These are phyloP conservation scores for Craspedostauros australis DNA, from an alignment of 108 stramenopile species.

Conservation along the genomic window DNA sequence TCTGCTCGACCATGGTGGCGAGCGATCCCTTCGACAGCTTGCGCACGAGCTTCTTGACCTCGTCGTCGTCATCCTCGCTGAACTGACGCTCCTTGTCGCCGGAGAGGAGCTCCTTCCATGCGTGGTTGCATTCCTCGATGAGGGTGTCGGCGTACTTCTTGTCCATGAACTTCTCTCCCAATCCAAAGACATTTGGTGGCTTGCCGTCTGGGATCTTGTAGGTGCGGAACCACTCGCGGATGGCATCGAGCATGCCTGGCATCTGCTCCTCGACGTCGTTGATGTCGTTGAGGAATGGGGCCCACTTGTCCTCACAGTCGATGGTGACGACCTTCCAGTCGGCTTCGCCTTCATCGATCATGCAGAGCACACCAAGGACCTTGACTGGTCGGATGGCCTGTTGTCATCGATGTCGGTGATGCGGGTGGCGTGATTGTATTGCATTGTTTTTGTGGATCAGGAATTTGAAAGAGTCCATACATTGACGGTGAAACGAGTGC, in stretches of 20 bases:
- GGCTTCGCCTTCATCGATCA: conserved; percentile 98
- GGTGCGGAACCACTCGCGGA: conserved; percentile 97
- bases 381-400: conserved; percentile 90
- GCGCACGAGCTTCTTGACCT: conserved; percentile 68
- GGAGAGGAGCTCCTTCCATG: conserved; percentile 82
- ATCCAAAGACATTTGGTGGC: conserved; percentile 91
- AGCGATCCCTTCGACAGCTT: conserved; percentile 78
- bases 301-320: conserved; percentile 93
- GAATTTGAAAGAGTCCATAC: too few species aligned
- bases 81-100: conserved; percentile 73
- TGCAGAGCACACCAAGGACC: conserved; percentile 92
- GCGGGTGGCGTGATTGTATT: too few species aligned
- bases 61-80: conserved; percentile 30
- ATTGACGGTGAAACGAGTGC: too few species aligned
- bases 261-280: conserved; percentile 91
- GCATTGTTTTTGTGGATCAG: too few species aligned
- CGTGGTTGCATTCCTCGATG: conserved; percentile 81
- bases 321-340: conserved; percentile 98
- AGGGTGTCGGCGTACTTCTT: conserved; percentile 85
- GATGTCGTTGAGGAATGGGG: conserved; percentile 92
- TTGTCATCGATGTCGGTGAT: too few species aligned
- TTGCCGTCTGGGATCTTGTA: conserved; percentile 99
- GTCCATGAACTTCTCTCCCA: conserved; percentile 92
- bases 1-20: conserved; percentile 49
- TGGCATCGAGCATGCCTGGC: conserved; percentile 83